Base-by-base conservation (phyloP, 2,329 filamentous ascomycete genomes). In the Fusarium veterinarium region DNA sequence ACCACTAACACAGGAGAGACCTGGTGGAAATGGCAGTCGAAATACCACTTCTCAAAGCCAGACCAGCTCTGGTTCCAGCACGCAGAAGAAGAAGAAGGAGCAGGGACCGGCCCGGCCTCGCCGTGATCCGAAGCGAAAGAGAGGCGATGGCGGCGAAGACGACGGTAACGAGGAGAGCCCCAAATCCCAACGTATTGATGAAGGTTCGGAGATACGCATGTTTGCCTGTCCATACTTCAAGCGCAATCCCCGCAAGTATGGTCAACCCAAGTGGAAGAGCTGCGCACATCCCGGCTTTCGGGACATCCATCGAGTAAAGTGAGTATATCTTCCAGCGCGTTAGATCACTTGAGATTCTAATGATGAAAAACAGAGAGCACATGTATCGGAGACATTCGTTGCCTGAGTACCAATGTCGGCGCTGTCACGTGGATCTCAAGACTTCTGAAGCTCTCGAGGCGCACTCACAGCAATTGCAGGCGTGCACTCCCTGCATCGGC, bases 321-420 rank as follows among this genome's bases (percentile, higher is more conserved):
- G n/a, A n/a, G n/a, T n/a, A n/a, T n/a, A n/a, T n/a, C n/a, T n/a
- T n/a, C n/a, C n/a, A n/a, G n/a, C n/a, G n/a, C n/a, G n/a, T n/a
- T n/a, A n/a, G n/a, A n/a, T n/a, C n/a, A n/a, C n/a, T n/a, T n/a
- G n/a, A n/a, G n/a, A 33, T 33, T 33, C 31, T 33, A 14, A 33
- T 33, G 4, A 8, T 9, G 9, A 19, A 17, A 9, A 14, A 20
- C 10, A 51, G 48, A 20, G 23, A 53, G 1, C 49, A 53, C 3
- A 17, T 53, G 1, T 8, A 17, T 3, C 13, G 49, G 0, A 6
- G 5, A 0, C 49, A 53, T 2, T 12, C 14, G 0, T 1, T 53
- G 14, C 49, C 49, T 4, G 17, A n/a, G 14, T 40, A 53, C 11
- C 49, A 40, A 1, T 53, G 49, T 10, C 35, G 2, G 19, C 49